Base-by-base conservation (phyloP, 2,329 filamentous ascomycete species). In the Exophiala oligosperma region DNA sequence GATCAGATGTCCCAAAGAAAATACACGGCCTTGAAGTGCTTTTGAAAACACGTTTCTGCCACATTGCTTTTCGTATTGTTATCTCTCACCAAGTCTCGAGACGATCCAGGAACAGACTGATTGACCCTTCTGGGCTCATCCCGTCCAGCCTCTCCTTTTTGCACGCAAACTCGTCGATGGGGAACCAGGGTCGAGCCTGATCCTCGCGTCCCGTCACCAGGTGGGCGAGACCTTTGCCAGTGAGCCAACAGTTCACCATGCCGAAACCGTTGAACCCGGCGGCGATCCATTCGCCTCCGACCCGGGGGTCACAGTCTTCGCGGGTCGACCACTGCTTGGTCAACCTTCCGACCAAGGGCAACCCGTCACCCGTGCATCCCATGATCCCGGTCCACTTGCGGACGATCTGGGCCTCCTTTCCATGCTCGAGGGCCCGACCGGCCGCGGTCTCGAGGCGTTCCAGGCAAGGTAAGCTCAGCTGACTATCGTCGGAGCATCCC, bases 401-500 rank as follows among this genome's bases (percentile, higher is more conserved):
- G 12, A 43, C 37, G n/a, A 24, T 55, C n/a, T 24, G 3, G 2
- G 60, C 51, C 3, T 66, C 44, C 4, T 52, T 17, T 2, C 14
- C 40, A 9, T 17, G 14, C 6, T 4, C 14, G 6, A 43, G 21
- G 11, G 41, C 44, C 56, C 8, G 59, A 7, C 23, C 43, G 3
- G 49, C 49, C 23, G 57, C 62, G 3, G 49, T 61, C 50, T 51
- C 60, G 12, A 56, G 54, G 40, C 49, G 64, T 57, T 49, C 57
- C 37, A 55, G 50, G 32, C 64, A 61, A n/a, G 62, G 52, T 11
- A 52, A 29, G 26, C 57, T 62, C 32, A 64, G 47, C 4, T 72
- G 70, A 50, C 72, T 71, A 29, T 70, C 68, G 5, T 74, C 72
- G 3, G 72, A 68, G 14, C 59, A 65, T 35, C 74, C 69, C 6